Conservation (phyloP, 2,329 filamentous ascomycete species). For the Chalaropsis thielavioides region DNA sequence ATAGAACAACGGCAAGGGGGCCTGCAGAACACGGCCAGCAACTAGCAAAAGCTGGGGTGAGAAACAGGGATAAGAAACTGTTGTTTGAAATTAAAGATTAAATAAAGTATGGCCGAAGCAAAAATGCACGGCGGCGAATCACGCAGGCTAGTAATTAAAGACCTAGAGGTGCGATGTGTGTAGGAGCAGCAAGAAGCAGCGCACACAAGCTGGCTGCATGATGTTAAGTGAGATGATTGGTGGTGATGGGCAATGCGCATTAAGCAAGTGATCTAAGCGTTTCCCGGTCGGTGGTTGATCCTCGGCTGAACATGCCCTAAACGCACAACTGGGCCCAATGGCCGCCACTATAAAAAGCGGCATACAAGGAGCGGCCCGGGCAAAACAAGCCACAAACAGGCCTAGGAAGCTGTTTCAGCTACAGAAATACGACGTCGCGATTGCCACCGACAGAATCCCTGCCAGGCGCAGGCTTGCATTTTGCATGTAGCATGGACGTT, state of each 20-base stretch:
- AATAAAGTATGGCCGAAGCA: neutral
- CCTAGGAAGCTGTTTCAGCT: neutral
- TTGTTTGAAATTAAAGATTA: neutral
- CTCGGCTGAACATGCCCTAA: neutral
- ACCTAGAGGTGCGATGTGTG: no score
- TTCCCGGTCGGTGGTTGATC: neutral
- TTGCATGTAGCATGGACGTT: neutral
- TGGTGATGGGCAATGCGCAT: neutral
- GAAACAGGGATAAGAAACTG: conserved; percentile 1
- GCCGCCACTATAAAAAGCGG: neutral
- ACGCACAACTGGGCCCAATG: neutral
- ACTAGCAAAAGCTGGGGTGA: neutral
- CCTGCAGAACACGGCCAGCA: conserved; percentile 4
- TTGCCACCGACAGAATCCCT: neutral
- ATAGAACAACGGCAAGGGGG: neutral
- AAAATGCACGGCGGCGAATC: neutral
- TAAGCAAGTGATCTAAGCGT: neutral
- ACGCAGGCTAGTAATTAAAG: neutral
- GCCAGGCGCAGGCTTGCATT: no score
- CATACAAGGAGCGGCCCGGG: neutral
- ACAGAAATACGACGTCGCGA: neutral
- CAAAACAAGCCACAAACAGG: neutral
- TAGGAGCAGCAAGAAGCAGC: neutral
- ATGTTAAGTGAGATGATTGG: neutral
- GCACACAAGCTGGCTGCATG: neutral